Conservation (phyloP, 2,329 filamentous ascomycete genomes). For the Fusarium euwallaceae region DNA sequence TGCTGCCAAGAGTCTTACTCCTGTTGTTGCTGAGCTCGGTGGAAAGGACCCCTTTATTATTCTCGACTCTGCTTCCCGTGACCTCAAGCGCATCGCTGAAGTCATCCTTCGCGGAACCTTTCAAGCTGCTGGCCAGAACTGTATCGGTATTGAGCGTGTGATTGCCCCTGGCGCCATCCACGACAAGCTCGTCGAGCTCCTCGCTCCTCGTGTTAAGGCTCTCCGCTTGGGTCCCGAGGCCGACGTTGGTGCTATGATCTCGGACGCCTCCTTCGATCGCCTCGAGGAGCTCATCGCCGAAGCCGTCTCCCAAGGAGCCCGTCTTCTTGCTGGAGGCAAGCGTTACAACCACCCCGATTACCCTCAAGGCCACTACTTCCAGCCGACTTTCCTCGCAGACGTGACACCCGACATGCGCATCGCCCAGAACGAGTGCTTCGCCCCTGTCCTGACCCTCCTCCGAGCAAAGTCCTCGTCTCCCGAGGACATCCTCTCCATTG, state of each 20-base stretch:
- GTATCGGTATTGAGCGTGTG: conserved; percentile 95
- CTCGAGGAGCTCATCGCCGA: conserved; percentile 83
- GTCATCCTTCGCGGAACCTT: conserved; percentile 93
- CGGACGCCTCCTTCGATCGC: conserved; percentile 77
- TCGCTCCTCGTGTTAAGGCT: conserved; percentile 79
- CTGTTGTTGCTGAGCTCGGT: conserved; percentile 90
- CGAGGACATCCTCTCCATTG: conserved; percentile 77
- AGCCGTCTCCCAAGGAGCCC: conserved; percentile 83
- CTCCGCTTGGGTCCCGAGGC: conserved; percentile 82
- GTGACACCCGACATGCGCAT: conserved; percentile 89
- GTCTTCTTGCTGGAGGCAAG: conserved; percentile 83
- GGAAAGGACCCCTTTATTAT: conserved; percentile 95
- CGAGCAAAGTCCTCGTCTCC: conserved; percentile 72
- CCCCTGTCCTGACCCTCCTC: conserved; percentile 89
- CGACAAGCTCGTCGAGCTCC: conserved; percentile 75
- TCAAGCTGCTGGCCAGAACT: conserved; percentile 96
- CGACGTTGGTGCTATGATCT: conserved; percentile 93
- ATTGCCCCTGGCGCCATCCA: conserved; percentile 85
- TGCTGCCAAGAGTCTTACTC: conserved; percentile 87
- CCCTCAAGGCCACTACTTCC: conserved; percentile 89
- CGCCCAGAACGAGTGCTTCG: conserved; percentile 92
- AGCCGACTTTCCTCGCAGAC: conserved; percentile 89
- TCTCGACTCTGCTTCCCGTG: conserved; percentile 78
- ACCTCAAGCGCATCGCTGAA: conserved; percentile 80
- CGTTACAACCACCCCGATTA: conserved; percentile 79